These are phyloP conservation scores for Neonectria punicea DNA, from an alignment of 2,329 filamentous ascomycete species.

Conservation along the genomic window DNA sequence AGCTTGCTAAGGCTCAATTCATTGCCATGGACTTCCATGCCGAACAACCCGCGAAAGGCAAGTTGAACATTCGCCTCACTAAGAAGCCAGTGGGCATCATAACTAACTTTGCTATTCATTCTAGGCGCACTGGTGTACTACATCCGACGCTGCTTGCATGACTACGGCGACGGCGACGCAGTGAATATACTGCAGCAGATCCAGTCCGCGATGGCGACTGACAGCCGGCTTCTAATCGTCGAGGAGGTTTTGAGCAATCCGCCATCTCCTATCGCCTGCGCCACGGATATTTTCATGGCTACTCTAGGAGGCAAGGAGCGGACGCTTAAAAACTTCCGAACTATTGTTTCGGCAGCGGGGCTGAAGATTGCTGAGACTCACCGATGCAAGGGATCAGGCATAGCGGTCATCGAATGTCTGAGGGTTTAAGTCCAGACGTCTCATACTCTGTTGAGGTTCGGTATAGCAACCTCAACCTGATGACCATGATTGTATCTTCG, in stretches of 20 bases:
- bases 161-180: slow-evolving; percentile 9
- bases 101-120: not conserved
- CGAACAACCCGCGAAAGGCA: slow-evolving; percentile 13
- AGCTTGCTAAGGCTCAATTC: slow-evolving; percentile 3
- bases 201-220: slow-evolving; percentile 1
- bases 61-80: too few species aligned
- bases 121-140: slow-evolving; percentile 4
- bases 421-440: not conserved
- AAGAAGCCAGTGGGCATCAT: not conserved
- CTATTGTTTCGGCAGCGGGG: slow-evolving; percentile 1
- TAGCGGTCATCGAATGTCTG: slow-evolving; percentile 14
- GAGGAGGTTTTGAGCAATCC: slow-evolving; percentile 13
- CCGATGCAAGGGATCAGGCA: not conserved
- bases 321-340: not conserved
- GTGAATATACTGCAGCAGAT: slow-evolving; percentile 3
- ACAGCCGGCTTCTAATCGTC: slow-evolving; percentile 13
- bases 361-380: slow-evolving; percentile 5
- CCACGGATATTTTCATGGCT: slow-evolving; percentile 14
- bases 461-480: too few species aligned
- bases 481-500: too few species aligned
- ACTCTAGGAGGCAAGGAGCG: slow-evolving; percentile 17
- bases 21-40: slow-evolving; percentile 14
- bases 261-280: slow-evolving; percentile 1
- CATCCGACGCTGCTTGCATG: slow-evolving; percentile 16
- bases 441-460: not conserved